Evolutionary conservation across 225 moss, liverwort and hornwort species (phyloP).

Genomic region (Asterella californica): DNA sequence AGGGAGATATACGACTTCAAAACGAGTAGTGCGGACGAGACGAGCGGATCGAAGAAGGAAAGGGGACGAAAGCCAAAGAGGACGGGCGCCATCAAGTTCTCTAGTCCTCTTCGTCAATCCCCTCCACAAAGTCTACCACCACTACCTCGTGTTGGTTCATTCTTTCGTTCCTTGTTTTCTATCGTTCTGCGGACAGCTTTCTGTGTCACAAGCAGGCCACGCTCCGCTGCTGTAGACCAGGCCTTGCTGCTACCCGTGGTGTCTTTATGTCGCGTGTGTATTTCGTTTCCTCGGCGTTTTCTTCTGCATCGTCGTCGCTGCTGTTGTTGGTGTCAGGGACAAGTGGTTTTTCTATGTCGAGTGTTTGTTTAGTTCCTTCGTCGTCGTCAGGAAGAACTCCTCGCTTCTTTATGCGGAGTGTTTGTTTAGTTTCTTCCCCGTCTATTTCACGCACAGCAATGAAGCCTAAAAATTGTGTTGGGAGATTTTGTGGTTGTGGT

Average conservation of each 20-base stretch:
- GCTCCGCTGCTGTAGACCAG: not conserved
- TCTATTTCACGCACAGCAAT: not conserved
- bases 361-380: not conserved
- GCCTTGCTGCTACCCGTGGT: not conserved
- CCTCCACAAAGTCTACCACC: not conserved
- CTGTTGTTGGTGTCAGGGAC: not conserved
- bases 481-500: not conserved
- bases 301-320: not conserved
- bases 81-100: not conserved
- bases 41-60: not conserved
- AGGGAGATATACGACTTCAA: not conserved
- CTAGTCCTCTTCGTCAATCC: not conserved
- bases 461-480: not conserved
- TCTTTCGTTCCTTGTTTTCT: not conserved
- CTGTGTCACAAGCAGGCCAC: not conserved
- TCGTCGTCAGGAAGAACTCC: not conserved
- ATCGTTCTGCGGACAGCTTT: not conserved
- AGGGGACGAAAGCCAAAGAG: not conserved
- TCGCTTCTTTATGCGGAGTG: not conserved
- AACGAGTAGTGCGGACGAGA: not conserved
- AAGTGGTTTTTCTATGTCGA: not conserved
- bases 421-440: not conserved
- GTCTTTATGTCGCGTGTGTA: not conserved
- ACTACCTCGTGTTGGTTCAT: not conserved
- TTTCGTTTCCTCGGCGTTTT: not conserved